These are phyloP conservation scores for Coniochaeta sp. DNA, from an alignment of 2,329 filamentous ascomycete species.

Conservation along the genomic window DNA sequence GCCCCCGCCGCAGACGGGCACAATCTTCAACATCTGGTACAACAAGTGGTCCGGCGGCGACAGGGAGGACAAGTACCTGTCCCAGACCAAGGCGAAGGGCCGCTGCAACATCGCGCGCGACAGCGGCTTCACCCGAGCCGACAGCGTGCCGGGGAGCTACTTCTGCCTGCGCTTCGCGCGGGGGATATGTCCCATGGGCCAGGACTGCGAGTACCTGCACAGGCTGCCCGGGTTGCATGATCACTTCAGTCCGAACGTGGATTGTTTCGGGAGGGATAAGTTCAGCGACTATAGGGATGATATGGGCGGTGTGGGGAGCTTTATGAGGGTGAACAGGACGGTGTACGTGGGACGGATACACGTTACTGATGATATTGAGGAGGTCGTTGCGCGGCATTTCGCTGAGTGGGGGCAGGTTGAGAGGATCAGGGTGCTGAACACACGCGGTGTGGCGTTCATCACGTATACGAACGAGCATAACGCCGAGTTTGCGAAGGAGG, in stretches of 20 bases:
- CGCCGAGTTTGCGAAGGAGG: slow-evolving; percentile 84
- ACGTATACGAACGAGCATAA: slow-evolving; percentile 90
- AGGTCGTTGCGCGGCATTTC: slow-evolving; percentile 90
- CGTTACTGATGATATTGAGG: slow-evolving; percentile 93
- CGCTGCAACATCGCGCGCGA: slow-evolving; percentile 83
- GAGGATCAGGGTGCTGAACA: slow-evolving; percentile 72
- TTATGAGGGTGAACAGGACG: slow-evolving; percentile 89
- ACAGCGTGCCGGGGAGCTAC: slow-evolving; percentile 70
- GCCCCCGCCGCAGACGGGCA: slow-evolving; percentile 85
- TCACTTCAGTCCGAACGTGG: slow-evolving; percentile 86
- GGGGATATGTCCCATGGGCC: slow-evolving; percentile 65
- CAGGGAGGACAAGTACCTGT: slow-evolving; percentile 82
- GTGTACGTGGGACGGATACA: slow-evolving; percentile 92
- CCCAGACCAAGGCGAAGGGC: slow-evolving; percentile 71
- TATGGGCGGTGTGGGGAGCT: slow-evolving; percentile 94
- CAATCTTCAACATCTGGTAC: slow-evolving; percentile 98
- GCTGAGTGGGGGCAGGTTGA: slow-evolving; percentile 95
- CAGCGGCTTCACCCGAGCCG: slow-evolving; percentile 70
- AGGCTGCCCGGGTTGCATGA: slow-evolving; percentile 80
- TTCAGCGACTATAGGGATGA: slow-evolving; percentile 90
- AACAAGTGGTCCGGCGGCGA: slow-evolving; percentile 98
- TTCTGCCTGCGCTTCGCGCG: slow-evolving; percentile 91
- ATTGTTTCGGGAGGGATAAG: slow-evolving; percentile 93
- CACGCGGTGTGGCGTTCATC: slow-evolving; percentile 85
- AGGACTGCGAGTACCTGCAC: slow-evolving; percentile 92